These are phyloP conservation scores for Heritiera fomes DNA, from an alignment of 345 rosid genomes.

Conservation along the genomic window DNA sequence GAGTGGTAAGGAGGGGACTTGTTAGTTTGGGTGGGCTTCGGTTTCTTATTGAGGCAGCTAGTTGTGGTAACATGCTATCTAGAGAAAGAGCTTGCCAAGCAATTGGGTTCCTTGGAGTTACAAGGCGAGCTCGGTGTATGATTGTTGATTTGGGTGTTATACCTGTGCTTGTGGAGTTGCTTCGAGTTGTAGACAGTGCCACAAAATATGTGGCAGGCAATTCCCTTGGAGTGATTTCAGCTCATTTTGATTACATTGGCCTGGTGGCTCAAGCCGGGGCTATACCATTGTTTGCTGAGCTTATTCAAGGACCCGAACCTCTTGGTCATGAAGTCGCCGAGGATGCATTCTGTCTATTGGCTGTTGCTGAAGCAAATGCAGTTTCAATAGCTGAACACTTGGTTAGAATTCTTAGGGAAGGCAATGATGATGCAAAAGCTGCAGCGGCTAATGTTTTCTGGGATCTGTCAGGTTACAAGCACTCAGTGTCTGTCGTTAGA, in stretches of 20 bases:
- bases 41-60: conserved; percentile 56
- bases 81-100: conserved; percentile 75
- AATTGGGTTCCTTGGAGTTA: conserved; percentile 48
- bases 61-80: conserved; percentile 50
- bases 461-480: conserved; percentile 56
- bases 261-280: conserved; percentile 56
- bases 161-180: conserved; percentile 51
- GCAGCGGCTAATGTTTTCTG: conserved; percentile 63
- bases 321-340: conserved; percentile 59
- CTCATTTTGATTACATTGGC: conserved; percentile 52
- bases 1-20: conserved; percentile 52
- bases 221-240: conserved; percentile 53
- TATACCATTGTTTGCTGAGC: conserved; percentile 60
- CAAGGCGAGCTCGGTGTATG: conserved; percentile 43
- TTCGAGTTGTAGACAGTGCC: conserved; percentile 43
- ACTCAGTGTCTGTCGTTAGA: conserved; percentile 47
- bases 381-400: conserved; percentile 48
- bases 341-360: conserved; percentile 58
- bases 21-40: conserved; percentile 41
- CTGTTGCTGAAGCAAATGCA: conserved; percentile 58
- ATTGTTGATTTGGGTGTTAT: conserved; percentile 55
- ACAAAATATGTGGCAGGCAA: conserved; percentile 55
- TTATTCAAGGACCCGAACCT: conserved; percentile 49
- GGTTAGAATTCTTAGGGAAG: conserved; percentile 62
- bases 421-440: conserved; percentile 45